These are phyloP conservation scores for Cyclotella cryptica DNA, from an alignment of 108 stramenopile genomes.

Conservation along the genomic window DNA sequence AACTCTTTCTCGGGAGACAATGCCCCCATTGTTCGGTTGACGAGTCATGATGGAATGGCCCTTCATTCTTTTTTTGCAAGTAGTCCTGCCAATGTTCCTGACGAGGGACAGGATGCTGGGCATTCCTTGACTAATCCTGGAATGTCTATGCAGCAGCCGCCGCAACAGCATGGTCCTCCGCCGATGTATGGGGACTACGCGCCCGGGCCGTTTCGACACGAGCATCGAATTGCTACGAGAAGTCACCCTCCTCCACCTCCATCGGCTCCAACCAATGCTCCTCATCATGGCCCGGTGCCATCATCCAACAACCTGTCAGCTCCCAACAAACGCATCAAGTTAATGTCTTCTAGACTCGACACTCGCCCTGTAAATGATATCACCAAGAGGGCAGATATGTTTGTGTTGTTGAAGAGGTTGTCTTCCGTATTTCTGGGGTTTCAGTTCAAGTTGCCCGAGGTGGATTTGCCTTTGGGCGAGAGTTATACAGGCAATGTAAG, in stretches of 20 bases:
- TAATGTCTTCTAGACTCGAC: constrained; percentile 1
- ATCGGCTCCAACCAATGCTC: background rate
- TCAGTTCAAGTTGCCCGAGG: constrained; percentile 39
- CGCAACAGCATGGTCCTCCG: background rate
- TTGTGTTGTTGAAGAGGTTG: constrained; percentile 28
- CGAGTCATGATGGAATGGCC: constrained; percentile 38
- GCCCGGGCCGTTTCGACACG: background rate
- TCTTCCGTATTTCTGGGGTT: constrained; percentile 34
- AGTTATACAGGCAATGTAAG: too few species aligned
- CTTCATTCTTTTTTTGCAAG: background rate
- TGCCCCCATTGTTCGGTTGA: constrained; percentile 15
- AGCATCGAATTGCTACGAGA: background rate
- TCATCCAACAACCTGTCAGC: background rate
- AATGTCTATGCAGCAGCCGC: background rate
- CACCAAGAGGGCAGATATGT: constrained; percentile 25
- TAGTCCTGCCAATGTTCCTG: constrained; percentile 1
- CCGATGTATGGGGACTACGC: background rate
- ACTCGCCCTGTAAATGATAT: constrained; percentile 22
- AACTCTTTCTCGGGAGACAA: constrained; percentile 31
- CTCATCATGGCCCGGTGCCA: background rate
- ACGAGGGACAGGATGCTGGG: background rate
- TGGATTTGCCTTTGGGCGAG: constrained; percentile 4
- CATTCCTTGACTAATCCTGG: background rate
- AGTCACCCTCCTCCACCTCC: background rate
- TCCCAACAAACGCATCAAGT: constrained; percentile 36